Conservation (phyloP, 2,329 filamentous ascomycete genomes). For the Monosporascus sp. region DNA sequence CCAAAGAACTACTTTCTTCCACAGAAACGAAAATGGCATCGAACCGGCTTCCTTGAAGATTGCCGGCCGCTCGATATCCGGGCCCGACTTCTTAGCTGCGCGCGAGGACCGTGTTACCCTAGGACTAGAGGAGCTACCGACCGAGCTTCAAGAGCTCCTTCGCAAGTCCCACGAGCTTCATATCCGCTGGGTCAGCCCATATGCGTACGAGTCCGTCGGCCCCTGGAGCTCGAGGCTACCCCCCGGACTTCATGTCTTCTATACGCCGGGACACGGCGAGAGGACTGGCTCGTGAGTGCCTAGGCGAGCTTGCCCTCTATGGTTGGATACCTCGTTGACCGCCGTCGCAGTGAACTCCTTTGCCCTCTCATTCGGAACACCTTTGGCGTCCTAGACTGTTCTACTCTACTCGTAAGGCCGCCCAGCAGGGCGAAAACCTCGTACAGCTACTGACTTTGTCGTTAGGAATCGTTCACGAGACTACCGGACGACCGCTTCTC, state of each 20-base stretch:
- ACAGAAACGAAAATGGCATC: slow-evolving; percentile 57
- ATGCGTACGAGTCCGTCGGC: slow-evolving; percentile 51
- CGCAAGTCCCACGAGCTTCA: slow-evolving; percentile 66
- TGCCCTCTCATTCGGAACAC: slow-evolving; percentile 25
- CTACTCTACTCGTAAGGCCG: slow-evolving; percentile 25
- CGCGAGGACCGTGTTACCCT: slow-evolving; percentile 78
- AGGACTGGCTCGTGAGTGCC: slow-evolving; percentile 14
- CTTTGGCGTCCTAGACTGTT: slow-evolving; percentile 31
- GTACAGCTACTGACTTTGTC: slow-evolving; percentile 49
- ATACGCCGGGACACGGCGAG: slow-evolving; percentile 50
- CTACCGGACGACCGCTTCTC: slow-evolving; percentile 53
- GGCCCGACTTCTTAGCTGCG: slow-evolving; percentile 55
- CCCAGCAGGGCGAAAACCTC: slow-evolving; percentile 17
- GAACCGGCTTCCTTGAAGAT: slow-evolving; percentile 60
- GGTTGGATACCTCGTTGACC: too few species aligned
- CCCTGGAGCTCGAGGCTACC: slow-evolving; percentile 72
- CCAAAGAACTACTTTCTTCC: slow-evolving; percentile 74
- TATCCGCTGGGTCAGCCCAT: slow-evolving; percentile 68
- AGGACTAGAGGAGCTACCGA: slow-evolving; percentile 66
- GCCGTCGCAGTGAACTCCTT: slow-evolving; percentile 16
- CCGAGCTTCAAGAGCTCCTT: slow-evolving; percentile 58
- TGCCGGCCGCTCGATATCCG: slow-evolving; percentile 47
- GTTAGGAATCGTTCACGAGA: slow-evolving; percentile 60
- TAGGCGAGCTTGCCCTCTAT: too few species aligned
- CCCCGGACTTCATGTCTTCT: slow-evolving; percentile 77